Evolutionary conservation across 768 basidiomycete species (phyloP).

Genomic region (Pulveroboletus sp.): DNA sequence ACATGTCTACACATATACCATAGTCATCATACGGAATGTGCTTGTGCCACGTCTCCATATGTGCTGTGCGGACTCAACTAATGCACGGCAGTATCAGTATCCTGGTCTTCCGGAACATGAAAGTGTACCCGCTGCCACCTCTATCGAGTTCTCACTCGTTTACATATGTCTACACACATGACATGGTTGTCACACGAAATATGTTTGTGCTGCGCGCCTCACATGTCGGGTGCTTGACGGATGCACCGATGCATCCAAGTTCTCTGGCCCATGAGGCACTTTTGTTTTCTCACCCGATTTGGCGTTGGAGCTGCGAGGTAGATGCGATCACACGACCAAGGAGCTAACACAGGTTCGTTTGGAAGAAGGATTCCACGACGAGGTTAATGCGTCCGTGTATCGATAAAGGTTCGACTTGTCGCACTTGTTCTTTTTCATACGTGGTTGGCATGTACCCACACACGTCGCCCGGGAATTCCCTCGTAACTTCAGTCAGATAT

Average conservation of each 20-base stretch:
- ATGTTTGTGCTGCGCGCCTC: too few relatives aligned
- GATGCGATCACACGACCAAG: neutral
- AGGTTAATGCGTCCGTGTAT: conserved; percentile 1
- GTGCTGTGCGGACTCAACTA: too few relatives aligned
- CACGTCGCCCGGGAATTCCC: neutral
- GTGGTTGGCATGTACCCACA: neutral
- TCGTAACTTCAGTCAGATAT: conserved; percentile 1
- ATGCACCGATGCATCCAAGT: too few relatives aligned
- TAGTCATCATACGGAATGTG: conserved; percentile 15
- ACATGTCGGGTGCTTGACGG: too few relatives aligned
- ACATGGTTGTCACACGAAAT: too few relatives aligned
- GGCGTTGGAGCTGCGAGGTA: neutral
- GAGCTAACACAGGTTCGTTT: neutral
- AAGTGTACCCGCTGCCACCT: too few relatives aligned
- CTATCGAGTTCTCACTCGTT: too few relatives aligned
- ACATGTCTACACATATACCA: conserved; percentile 27
- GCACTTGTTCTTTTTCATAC: conserved; percentile 1
- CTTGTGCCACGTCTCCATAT: conserved; percentile 6
- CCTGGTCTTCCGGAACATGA: too few relatives aligned
- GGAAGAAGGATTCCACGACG: conserved; percentile 5
- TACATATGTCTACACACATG: too few relatives aligned
- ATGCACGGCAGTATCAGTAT: too few relatives aligned
- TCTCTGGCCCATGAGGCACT: too few relatives aligned
- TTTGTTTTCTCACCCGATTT: neutral
- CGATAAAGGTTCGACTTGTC: conserved; percentile 1